Conservation (phyloP, 768 basidiomycete species). For the Hysterangium stoloniferum region DNA sequence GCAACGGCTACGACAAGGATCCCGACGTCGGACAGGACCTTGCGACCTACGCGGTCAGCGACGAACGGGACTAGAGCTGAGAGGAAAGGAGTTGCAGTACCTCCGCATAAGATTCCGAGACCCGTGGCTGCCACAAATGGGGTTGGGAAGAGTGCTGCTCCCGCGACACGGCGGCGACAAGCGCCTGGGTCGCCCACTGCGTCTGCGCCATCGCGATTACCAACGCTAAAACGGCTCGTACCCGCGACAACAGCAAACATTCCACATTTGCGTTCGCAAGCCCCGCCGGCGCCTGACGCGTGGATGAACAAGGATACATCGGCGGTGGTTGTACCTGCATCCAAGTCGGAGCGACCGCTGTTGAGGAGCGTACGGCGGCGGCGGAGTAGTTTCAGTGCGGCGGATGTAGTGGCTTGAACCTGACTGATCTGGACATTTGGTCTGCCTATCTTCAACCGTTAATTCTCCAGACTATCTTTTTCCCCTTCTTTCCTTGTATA, state of each 20-base stretch:
- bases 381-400: slow-evolving; percentile 82
- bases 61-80: slow-evolving; percentile 29
- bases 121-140: slow-evolving; percentile 37
- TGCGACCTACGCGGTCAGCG: slow-evolving; percentile 65
- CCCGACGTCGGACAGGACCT: slow-evolving; percentile 64
- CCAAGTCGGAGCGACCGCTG: slow-evolving; percentile 68
- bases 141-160: slow-evolving; percentile 40
- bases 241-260: slow-evolving; percentile 14
- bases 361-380: slow-evolving; percentile 66
- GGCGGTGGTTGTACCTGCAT: slow-evolving; percentile 63
- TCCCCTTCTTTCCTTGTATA: background rate
- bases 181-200: slow-evolving; percentile 42
- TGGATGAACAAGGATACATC: slow-evolving; percentile 66
- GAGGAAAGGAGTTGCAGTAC: slow-evolving; percentile 20
- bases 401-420: slow-evolving; percentile 66
- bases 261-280: slow-evolving; percentile 7
- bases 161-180: slow-evolving; percentile 26
- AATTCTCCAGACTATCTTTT: background rate
- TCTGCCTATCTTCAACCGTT: too few species aligned
- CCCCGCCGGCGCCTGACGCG: slow-evolving; percentile 36
- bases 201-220: slow-evolving; percentile 69
- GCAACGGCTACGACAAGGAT: slow-evolving; percentile 38
- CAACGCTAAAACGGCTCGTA: slow-evolving; percentile 59
- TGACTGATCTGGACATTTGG: too few species aligned
- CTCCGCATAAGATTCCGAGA: slow-evolving; percentile 34